Evolutionary conservation across 1,284 basidiomycete genomes (phyloP).

Genomic region (Hemileia vastatrix): DNA sequence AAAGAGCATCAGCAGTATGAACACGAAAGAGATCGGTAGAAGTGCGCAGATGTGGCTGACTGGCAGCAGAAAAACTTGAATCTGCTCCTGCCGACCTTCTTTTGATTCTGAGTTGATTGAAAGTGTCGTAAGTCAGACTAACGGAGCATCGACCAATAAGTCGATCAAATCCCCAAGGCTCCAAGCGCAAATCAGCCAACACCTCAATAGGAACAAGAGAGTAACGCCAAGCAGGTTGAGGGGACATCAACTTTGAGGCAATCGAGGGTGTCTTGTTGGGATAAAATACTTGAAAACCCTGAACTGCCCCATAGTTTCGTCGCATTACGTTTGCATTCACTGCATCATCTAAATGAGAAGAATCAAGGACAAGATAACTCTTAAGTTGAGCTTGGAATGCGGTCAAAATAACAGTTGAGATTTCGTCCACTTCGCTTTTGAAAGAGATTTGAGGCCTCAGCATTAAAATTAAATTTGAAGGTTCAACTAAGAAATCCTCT

Average conservation of each 20-base stretch:
- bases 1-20: constrained; percentile 49
- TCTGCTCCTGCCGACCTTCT: constrained; percentile 16
- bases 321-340: constrained; percentile 76
- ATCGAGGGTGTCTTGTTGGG: constrained; percentile 48
- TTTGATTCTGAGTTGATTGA: constrained; percentile 66
- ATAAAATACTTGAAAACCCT: constrained; percentile 78
- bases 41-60: constrained; percentile 23
- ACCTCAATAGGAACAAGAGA: constrained; percentile 73
- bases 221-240: constrained; percentile 39
- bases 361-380: constrained; percentile 71
- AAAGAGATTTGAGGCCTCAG: constrained; percentile 86
- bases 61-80: constrained; percentile 17
- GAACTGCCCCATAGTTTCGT: constrained; percentile 64
- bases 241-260: constrained; percentile 16
- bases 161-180: constrained; percentile 72
- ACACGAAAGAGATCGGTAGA: constrained; percentile 22
- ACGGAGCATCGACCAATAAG: constrained; percentile 83
- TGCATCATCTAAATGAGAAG: constrained; percentile 66
- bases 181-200: constrained; percentile 69
- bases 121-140: constrained; percentile 80
- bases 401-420: constrained; percentile 65
- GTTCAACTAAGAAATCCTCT: constrained; percentile 47
- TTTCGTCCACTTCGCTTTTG: constrained; percentile 55
- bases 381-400: constrained; percentile 74
- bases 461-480: constrained; percentile 70